Evolutionary conservation across 176 grass and related monocot species (phyloP).

Genomic region (Eleusine coracana): DNA sequence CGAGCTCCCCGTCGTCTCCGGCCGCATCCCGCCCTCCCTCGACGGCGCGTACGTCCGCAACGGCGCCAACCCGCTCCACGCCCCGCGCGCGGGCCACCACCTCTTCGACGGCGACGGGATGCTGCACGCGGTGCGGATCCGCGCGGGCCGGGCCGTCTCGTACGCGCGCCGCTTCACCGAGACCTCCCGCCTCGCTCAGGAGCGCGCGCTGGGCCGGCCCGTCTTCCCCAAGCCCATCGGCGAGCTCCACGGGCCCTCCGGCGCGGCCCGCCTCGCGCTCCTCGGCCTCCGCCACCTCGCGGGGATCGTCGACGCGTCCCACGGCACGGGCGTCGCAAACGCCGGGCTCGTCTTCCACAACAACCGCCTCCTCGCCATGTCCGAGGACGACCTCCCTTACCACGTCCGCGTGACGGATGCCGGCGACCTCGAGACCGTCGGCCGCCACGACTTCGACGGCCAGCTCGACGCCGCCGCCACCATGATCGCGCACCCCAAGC

Average conservation of each 20-base stretch:
- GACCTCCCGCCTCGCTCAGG: conserved; percentile 71
- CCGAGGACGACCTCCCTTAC: conserved; percentile 95
- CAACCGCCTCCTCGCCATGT: conserved; percentile 94
- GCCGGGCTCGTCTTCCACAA: conserved; percentile 81
- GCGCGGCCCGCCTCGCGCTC: conserved; percentile 66
- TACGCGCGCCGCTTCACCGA: conserved; percentile 88
- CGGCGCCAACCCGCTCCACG: conserved; percentile 79
- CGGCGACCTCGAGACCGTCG: conserved; percentile 80
- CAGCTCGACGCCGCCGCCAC: conserved; percentile 54
- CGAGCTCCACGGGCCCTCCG: conserved; percentile 93
- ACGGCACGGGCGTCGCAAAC: conserved; percentile 83
- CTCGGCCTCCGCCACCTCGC: conserved; percentile 55
- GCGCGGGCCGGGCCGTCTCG: conserved; percentile 50
- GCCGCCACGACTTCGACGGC: conserved; percentile 65
- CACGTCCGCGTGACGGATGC: conserved; percentile 71
- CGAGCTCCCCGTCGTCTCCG: conserved; percentile 27
- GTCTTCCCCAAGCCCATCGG: conserved; percentile 92
- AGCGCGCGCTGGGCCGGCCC: conserved; percentile 49
- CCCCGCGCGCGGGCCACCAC: conserved; percentile 77
- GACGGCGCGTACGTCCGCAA: conserved; percentile 83
- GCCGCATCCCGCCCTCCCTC: conserved; percentile 49
- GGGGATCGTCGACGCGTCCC: conserved; percentile 69
- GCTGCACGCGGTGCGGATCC: conserved; percentile 75
- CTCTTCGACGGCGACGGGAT: conserved; percentile 96
- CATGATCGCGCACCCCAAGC: conserved; percentile 98